Evolutionary conservation across 2,329 filamentous ascomycete genomes (phyloP), one percentile per base, ranked within the genome.

Genomic region (Aureobasidium zeae): DNA sequence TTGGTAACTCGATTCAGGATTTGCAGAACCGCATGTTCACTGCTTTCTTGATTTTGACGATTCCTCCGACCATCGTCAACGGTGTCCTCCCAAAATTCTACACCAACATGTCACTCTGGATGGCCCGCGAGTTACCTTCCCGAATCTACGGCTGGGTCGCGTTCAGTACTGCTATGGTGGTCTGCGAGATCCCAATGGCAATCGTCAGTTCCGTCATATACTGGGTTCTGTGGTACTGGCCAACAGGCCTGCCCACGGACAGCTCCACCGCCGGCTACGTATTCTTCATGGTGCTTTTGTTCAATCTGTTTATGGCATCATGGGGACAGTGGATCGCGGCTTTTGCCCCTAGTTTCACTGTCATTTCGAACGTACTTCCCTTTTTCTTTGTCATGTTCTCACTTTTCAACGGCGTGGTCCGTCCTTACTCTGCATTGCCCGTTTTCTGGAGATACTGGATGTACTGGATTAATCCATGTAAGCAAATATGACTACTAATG

Each of bases 291-390:
- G 76, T 75, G 1, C 65, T 88, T 55, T 70, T 89, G 0, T 87
- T 87, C 65, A 86, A 79, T 67, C 61, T 88, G 6, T 88, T 87
- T 70, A 74, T 79, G 59, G 74, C 73, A 22, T 78, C 71, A 52
- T 88, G 80, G 83, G 86, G 82, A 15, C 84, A 87, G 58, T 89
- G 83, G 83, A 86, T 91, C 52, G 83, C 79, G 50, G 84, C 86
- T 1, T 87, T 87, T 60, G 82, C 84, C 0, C 83, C 84, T 0
- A 79, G 71, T 29, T 86, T 86, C 63, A 85, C 82, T 1, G 81
- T 86, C 50, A 86, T 88, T 51, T 77, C 77, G 31, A 86, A 88
- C 55, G 64, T 80, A 16, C 67, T 86, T 4, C 83, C 83, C 1
- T 86, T 88, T 67, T 86, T 88, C 72, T 83, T 88, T 65, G 77